Conservation (phyloP, 2,329 filamentous ascomycete genomes). For the Eurotiales sp. region DNA sequence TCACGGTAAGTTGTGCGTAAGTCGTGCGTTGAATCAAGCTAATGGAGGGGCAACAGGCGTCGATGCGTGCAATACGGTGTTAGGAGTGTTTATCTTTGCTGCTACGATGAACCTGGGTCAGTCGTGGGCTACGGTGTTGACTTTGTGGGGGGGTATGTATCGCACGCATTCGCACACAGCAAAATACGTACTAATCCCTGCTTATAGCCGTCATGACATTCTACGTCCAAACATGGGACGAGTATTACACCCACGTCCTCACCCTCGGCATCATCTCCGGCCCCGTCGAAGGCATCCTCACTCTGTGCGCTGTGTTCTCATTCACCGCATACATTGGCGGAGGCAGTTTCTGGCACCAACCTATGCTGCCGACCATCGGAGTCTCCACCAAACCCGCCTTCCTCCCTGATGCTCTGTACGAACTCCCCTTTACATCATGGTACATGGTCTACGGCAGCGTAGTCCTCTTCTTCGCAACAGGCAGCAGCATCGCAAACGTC, state of each 20-base stretch:
- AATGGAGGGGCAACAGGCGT: slow-evolving; percentile 51
- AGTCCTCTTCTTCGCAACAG: slow-evolving; percentile 79
- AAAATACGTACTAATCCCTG: background rate
- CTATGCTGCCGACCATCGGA: slow-evolving; percentile 68
- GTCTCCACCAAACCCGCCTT: slow-evolving; percentile 59
- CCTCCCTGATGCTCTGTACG: slow-evolving; percentile 69
- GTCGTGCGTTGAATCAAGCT: slow-evolving; percentile 22
- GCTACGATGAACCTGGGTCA: slow-evolving; percentile 91
- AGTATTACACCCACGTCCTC: slow-evolving; percentile 95
- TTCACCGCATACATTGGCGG: slow-evolving; percentile 82
- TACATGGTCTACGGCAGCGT: slow-evolving; percentile 82
- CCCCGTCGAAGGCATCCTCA: slow-evolving; percentile 89
- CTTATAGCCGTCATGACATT: slow-evolving; percentile 77
- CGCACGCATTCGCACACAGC: background rate
- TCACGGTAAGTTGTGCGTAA: slow-evolving; percentile 56
- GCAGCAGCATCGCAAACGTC: slow-evolving; percentile 71
- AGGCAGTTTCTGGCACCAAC: slow-evolving; percentile 87
- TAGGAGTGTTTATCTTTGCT: slow-evolving; percentile 89
- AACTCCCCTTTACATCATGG: slow-evolving; percentile 85
- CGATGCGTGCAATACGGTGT: slow-evolving; percentile 91
- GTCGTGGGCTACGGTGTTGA: slow-evolving; percentile 80
- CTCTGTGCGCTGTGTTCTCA: slow-evolving; percentile 74
- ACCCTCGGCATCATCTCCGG: slow-evolving; percentile 90
- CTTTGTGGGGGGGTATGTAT: slow-evolving; percentile 72
- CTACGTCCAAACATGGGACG: slow-evolving; percentile 98